Percentiles rank a stretch among this genome's conserved stretches.
Conservation (phyloP, 768 basidiomycete species). For the Pholiota microspora region DNA sequence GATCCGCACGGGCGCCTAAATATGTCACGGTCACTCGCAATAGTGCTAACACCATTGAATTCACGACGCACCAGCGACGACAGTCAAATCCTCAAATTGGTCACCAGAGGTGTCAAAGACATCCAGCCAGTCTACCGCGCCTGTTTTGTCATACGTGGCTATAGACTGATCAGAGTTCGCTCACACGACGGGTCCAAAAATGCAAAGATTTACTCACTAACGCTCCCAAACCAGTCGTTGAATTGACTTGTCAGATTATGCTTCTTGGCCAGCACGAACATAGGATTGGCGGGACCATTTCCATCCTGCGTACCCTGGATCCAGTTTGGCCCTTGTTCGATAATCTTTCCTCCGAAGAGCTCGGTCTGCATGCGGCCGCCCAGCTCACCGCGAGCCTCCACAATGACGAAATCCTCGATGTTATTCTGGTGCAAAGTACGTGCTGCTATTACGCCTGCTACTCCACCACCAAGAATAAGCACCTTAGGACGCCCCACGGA, state of each 20-base stretch:
- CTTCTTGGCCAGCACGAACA: conserved; percentile 55
- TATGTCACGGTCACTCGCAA: background rate
- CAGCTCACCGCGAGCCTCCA: conserved; percentile 57
- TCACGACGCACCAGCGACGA: conserved; percentile 39
- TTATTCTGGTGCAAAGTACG: conserved; percentile 53
- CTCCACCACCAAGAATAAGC: conserved; percentile 65
- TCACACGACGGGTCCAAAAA: background rate
- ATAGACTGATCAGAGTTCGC: background rate
- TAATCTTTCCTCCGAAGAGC: conserved; percentile 43
- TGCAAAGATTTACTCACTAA: conserved; percentile 33
- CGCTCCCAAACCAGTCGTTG: conserved; percentile 42
- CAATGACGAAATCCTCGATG: conserved; percentile 55
- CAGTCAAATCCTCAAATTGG: conserved; percentile 38
- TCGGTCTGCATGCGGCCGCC: conserved; percentile 59
- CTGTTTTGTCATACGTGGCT: conserved; percentile 57
- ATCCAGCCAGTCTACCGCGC: conserved; percentile 45
- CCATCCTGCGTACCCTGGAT: conserved; percentile 49
- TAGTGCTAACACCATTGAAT: background rate
- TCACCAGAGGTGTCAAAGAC: conserved; percentile 39
- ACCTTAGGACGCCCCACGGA: conserved; percentile 23
- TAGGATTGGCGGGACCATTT: conserved; percentile 55
- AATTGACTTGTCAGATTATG: conserved; percentile 45
- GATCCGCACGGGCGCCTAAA: conserved; percentile 42
- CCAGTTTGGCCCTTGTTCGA: conserved; percentile 66
- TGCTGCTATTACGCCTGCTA: conserved; percentile 65